Evolutionary conservation across 2,329 filamentous ascomycete genomes (phyloP).

Genomic region (Talaromyces sp.): DNA sequence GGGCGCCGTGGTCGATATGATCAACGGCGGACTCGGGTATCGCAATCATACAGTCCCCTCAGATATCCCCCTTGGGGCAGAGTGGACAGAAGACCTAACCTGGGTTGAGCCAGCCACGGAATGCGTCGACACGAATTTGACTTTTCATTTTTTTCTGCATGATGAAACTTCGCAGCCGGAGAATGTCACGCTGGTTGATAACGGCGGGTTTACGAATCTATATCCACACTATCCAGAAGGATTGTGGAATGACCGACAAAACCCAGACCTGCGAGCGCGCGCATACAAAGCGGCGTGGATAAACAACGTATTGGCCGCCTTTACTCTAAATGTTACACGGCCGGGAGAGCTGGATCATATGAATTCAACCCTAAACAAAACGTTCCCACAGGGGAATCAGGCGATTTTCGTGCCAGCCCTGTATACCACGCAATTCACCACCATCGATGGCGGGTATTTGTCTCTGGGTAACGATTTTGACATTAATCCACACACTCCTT

Average conservation of each 20-base stretch:
- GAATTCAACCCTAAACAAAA: conserved; percentile 31
- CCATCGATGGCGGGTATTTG: neutral
- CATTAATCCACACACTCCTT: neutral
- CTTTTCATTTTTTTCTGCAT: conserved; percentile 35
- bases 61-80: conserved; percentile 27
- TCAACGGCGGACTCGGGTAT: conserved; percentile 39
- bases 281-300: conserved; percentile 43
- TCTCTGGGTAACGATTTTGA: neutral
- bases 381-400: conserved; percentile 22
- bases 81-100: conserved; percentile 45
- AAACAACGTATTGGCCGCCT: conserved; percentile 36
- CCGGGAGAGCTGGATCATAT: conserved; percentile 16
- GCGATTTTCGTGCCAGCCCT: neutral
- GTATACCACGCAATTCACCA: neutral
- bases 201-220: conserved; percentile 40
- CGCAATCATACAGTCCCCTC: conserved; percentile 41
- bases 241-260: conserved; percentile 16
- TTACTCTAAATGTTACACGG: conserved; percentile 37
- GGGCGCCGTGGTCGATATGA: conserved; percentile 40
- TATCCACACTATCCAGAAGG: conserved; percentile 26
- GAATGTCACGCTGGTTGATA: conserved; percentile 30
- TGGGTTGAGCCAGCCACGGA: conserved; percentile 43
- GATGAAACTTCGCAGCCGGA: conserved; percentile 13
- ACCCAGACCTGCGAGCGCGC: conserved; percentile 27
- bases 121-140: conserved; percentile 38